Evolutionary conservation across 2,329 filamentous ascomycete genomes (phyloP).

Genomic region (Cladosporium oxysporum): DNA sequence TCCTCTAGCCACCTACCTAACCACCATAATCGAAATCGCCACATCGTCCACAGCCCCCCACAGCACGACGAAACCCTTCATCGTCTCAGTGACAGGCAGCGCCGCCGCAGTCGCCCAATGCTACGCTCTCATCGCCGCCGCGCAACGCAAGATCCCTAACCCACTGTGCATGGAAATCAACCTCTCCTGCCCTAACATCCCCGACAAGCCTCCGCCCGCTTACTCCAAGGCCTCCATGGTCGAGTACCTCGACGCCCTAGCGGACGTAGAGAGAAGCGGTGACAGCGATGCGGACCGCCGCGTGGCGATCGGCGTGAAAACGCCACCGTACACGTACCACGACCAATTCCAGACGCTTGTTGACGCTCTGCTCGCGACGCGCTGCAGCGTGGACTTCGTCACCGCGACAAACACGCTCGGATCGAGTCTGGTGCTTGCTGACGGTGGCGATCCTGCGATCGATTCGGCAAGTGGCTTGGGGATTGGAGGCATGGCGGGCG

Average conservation of each 20-base stretch:
- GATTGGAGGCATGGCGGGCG: conserved; percentile 71
- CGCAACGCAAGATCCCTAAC: conserved; percentile 41
- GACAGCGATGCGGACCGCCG: neutral
- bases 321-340: conserved; percentile 72
- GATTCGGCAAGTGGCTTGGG: conserved; percentile 57
- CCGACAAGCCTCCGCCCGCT: conserved; percentile 67
- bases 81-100: conserved; percentile 70
- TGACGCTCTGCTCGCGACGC: conserved; percentile 48
- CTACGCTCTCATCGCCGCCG: conserved; percentile 52
- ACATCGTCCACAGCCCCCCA: conserved; percentile 26
- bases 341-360: conserved; percentile 64
- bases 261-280: conserved; percentile 7
- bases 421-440: conserved; percentile 61
- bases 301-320: conserved; percentile 67
- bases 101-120: conserved; percentile 59
- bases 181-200: conserved; percentile 76
- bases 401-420: conserved; percentile 76
- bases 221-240: conserved; percentile 58
- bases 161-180: conserved; percentile 73
- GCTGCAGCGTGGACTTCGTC: conserved; percentile 63
- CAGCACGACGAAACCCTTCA: conserved; percentile 56
- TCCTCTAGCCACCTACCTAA: conserved; percentile 60
- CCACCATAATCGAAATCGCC: conserved; percentile 46
- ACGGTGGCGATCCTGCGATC: conserved; percentile 40
- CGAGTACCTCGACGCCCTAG: conserved; percentile 57